Evolutionary conservation across 106 monocot genomes (phyloP).

Genomic region (Amphibolis antarctica): DNA sequence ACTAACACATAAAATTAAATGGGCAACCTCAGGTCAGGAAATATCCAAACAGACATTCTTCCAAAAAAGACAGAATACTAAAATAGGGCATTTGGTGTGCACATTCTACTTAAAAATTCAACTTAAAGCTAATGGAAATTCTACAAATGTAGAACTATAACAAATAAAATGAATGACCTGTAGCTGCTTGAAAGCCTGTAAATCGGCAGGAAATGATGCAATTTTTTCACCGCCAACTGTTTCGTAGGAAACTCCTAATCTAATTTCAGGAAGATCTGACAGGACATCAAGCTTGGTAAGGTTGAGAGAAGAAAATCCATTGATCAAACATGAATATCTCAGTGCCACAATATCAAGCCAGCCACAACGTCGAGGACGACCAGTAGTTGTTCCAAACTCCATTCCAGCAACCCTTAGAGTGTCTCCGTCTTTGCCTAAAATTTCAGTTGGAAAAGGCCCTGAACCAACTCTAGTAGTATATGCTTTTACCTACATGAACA

Average conservation of each 20-base stretch:
- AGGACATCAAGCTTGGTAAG: conserved; percentile 95
- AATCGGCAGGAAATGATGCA: conserved; percentile 73
- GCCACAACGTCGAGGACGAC: conserved; percentile 88
- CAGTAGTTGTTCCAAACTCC: conserved; percentile 97
- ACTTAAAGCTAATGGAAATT: not conserved
- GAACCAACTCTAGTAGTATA: conserved; percentile 92
- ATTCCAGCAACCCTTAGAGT: conserved; percentile 64
- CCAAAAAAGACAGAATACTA: not conserved
- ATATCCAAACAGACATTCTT: not conserved
- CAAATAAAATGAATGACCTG: conserved; percentile 32
- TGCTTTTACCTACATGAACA: conserved; percentile 67
- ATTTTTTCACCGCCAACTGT: conserved; percentile 33
- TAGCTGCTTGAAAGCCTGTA: conserved; percentile 50
- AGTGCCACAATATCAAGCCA: conserved; percentile 94
- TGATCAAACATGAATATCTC: conserved; percentile 68
- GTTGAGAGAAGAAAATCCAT: conserved; percentile 87
- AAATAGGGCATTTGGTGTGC: too few species aligned
- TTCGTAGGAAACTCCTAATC: conserved; percentile 66
- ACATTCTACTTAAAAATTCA: not conserved
- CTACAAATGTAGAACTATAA: not conserved
- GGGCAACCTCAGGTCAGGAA: not conserved
- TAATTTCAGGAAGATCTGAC: conserved; percentile 65
- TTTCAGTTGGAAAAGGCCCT: conserved; percentile 89
- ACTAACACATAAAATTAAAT: not conserved
- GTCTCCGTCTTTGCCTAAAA: conserved; percentile 67